Base-by-base conservation (phyloP, 2,329 filamentous ascomycete species). In the Celoporthe dispersa region DNA sequence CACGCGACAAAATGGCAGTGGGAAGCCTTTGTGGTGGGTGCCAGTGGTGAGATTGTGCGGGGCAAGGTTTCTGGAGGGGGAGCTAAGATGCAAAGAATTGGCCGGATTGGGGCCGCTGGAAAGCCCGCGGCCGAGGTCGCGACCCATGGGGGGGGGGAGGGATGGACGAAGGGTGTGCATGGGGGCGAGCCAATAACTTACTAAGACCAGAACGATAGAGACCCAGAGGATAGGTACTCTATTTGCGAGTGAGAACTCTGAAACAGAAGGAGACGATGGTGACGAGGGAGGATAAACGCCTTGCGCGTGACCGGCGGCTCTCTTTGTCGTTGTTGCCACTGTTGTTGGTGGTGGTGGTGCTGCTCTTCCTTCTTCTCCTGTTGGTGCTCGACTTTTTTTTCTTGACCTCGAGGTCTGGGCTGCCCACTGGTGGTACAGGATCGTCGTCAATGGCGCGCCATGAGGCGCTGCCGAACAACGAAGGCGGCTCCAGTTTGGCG, bases 181-280 rank as follows among this genome's bases (percentile, higher is more conserved):
- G 53, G 48, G 51, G 8, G 28, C 35, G 39, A 25, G 5, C 22
- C 28, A 53, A n/a, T 55, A 66, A 77, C 78, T 78, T 75, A 80
- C 78, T 72, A 79, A 75, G 68, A 76, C 72, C 33, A 78, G 69
- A 66, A 77, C 66, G 59, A 79, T 63, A 67, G 79, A 74, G 35
- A 74, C 70, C 31, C 78, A 79, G 66, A 76, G 74, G 55, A 79
- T 69, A 69, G 76, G 76, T 53, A 79, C 68, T 48, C 78, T 66
- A 51, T 75, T 75, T 63, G 75, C 67, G 48, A 48, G 55, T 53
- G 70, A 70, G 39, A 64, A 59, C 19, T 68, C 48, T 22, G 65
- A 14, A 22, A 64, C 3, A 12, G 67, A 64, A 16, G 61, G 39
- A 6, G 70, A 67, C 7, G 57, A 33, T 9, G 57, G 22, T 6